Conservation (phyloP, 495 filamentous ascomycete species). For the Xylaria flabelliformis region DNA sequence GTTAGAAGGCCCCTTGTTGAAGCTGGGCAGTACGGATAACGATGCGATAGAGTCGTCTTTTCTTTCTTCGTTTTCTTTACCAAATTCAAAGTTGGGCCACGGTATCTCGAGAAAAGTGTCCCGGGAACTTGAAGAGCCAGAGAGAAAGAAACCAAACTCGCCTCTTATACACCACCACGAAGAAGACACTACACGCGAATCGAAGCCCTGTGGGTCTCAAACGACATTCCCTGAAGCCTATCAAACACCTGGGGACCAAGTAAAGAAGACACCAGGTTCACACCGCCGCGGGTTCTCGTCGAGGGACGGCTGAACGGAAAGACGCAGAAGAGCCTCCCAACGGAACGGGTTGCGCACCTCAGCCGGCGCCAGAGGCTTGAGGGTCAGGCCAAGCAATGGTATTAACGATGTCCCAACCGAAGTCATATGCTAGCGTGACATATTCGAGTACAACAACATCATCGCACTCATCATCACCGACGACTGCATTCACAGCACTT, state of each 20-base stretch:
- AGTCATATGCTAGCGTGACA: background rate
- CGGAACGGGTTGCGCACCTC: background rate
- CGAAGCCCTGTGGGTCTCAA: background rate
- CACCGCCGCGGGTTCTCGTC: background rate
- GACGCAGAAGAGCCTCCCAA: background rate
- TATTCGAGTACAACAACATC: conserved; percentile 13
- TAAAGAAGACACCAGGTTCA: conserved; percentile 4
- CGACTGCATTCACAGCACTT: conserved; percentile 6
- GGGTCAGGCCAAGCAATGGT: background rate
- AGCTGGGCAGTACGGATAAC: background rate
- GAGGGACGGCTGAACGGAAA: conserved; percentile 9
- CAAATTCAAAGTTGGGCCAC: background rate
- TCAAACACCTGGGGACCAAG: conserved; percentile 9
- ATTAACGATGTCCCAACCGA: conserved; percentile 15
- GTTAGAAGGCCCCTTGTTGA: conserved; percentile 19
- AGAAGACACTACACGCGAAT: background rate
- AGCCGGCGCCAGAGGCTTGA: background rate
- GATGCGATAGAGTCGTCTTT: background rate
- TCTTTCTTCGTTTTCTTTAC: conserved; percentile 22
- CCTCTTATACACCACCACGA: background rate
- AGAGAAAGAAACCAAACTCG: conserved; percentile 18
- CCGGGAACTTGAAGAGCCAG: background rate
- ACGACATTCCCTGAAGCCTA: background rate
- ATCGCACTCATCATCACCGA: conserved; percentile 1
- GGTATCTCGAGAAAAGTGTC: background rate